Conservation (phyloP, 805 yeast species). For the Ogataea saltuana region DNA sequence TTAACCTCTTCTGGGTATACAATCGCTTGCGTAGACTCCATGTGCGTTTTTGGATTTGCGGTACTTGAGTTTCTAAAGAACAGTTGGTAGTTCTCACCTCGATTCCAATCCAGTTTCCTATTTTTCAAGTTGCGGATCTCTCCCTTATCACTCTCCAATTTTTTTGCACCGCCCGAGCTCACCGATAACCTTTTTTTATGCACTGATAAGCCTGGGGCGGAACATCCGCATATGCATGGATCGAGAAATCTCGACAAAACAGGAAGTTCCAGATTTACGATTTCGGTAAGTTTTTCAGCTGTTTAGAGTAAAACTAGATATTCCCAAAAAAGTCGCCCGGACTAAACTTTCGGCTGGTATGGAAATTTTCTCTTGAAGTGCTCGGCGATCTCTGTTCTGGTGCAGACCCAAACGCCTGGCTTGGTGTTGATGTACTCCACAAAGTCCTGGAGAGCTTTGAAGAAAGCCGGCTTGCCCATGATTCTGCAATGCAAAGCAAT, state of each 20-base stretch:
- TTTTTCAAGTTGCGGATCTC: too few species aligned
- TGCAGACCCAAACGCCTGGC: slow-evolving; percentile 40
- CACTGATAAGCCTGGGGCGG: slow-evolving; percentile 5
- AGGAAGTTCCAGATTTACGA: too few species aligned
- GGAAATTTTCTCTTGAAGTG: slow-evolving; percentile 29
- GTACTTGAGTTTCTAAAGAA: too few species aligned
- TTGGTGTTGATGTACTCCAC: slow-evolving; percentile 36
- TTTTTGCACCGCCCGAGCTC: slow-evolving; percentile 1
- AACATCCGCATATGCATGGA: slow-evolving; percentile 1
- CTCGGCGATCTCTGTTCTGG: slow-evolving; percentile 38
- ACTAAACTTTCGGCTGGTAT: slow-evolving; percentile 18
- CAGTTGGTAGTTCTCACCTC: too few species aligned
- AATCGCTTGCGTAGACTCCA: slow-evolving; percentile 18
- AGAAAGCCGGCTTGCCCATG: slow-evolving; percentile 39
- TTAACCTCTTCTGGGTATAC: slow-evolving; percentile 17
- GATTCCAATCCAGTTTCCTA: too few species aligned
- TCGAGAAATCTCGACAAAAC: too few species aligned
- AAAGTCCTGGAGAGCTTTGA: slow-evolving; percentile 37
- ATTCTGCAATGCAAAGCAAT: slow-evolving; percentile 39
- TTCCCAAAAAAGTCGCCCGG: background rate
- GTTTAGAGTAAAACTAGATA: too few species aligned
- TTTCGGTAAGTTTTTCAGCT: too few species aligned
- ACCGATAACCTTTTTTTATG: too few species aligned
- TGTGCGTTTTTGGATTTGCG: slow-evolving; percentile 2
- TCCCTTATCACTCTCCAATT: background rate